phyloP scores from a whole-genome alignment of 225 moss, liverwort and hornwort genomes.

The Anthoceros angustus region DNA sequence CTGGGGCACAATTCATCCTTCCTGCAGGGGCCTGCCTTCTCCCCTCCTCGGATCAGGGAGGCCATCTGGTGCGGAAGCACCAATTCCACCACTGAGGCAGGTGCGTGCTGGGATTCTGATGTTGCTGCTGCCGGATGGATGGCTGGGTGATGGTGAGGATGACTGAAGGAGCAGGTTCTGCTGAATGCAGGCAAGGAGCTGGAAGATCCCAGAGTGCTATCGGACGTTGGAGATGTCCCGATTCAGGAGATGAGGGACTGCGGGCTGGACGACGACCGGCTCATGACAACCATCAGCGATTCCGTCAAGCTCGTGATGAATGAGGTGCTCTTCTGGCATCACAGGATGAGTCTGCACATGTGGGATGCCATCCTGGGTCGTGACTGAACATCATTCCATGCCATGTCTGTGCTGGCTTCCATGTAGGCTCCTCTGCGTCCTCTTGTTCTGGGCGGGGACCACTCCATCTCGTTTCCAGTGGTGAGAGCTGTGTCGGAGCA shows the following conservation, averaged over 20 bases:
- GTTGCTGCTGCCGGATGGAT: neutral
- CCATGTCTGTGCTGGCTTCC: neutral
- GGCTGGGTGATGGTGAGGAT: neutral
- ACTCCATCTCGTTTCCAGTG: slow-evolving; percentile 80
- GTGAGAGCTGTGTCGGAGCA: slow-evolving; percentile 72
- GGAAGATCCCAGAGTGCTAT: slow-evolving; percentile 56
- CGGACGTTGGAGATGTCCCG: slow-evolving; percentile 85
- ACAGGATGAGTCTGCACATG: too few species aligned
- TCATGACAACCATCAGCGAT: slow-evolving; percentile 76
- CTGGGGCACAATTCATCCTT: slow-evolving; percentile 95
- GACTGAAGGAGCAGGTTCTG: neutral
- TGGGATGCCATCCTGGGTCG: too few species aligned
- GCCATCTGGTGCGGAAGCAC: slow-evolving; percentile 99
- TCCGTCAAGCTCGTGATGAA: slow-evolving; percentile 84
- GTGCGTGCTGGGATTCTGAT: slow-evolving; percentile 9
- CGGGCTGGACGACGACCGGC: slow-evolving; percentile 46
- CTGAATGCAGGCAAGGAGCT: slow-evolving; percentile 57
- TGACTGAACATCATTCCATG: too few species aligned
- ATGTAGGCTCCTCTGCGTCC: slow-evolving; percentile 56
- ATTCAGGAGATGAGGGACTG: slow-evolving; percentile 94
- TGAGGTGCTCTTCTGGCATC: slow-evolving; percentile 28
- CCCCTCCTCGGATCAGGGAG: slow-evolving; percentile 89
- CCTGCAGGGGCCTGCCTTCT: slow-evolving; percentile 90
- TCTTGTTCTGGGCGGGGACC: slow-evolving; percentile 80
- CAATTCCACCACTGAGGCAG: slow-evolving; percentile 73